Evolutionary conservation across 2,329 filamentous ascomycete species (phyloP).

Genomic region (Tolypocladium tundrense): DNA sequence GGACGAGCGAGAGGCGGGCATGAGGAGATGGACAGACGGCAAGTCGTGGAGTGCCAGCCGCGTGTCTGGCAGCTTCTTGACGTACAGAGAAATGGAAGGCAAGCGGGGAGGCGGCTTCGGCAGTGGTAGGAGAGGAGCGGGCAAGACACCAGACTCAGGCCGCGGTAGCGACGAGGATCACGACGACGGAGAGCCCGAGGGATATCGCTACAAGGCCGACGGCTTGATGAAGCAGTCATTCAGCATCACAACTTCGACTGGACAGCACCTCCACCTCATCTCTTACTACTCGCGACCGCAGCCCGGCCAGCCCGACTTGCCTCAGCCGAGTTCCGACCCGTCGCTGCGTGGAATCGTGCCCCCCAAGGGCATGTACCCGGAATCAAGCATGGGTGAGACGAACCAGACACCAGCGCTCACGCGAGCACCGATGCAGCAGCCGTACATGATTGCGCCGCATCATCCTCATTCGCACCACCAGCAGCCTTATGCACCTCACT

Average conservation of each 20-base stretch:
- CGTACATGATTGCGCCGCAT: constrained; percentile 26
- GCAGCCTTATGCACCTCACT: constrained; percentile 27
- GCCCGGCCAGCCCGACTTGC: constrained; percentile 59
- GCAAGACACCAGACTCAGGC: constrained; percentile 75
- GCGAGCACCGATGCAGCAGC: constrained; percentile 54
- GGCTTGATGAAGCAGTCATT: constrained; percentile 99
- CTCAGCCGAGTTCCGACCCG: constrained; percentile 74
- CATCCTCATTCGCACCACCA: constrained; percentile 16
- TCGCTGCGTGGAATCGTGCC: constrained; percentile 73
- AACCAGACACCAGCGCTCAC: constrained; percentile 74
- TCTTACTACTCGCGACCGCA: constrained; percentile 88
- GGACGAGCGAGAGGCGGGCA: constrained; percentile 96
- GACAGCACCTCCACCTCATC: constrained; percentile 92
- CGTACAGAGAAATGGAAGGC: constrained; percentile 97
- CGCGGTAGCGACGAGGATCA: constrained; percentile 78
- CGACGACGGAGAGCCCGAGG: constrained; percentile 75
- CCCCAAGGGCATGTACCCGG: constrained; percentile 91
- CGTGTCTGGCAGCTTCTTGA: constrained; percentile 93
- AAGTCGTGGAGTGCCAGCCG: constrained; percentile 98
- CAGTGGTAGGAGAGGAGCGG: constrained; percentile 43
- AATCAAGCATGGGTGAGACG: constrained; percentile 82
- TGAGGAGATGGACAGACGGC: constrained; percentile 96
- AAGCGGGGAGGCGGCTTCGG: constrained; percentile 78
- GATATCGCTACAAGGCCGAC: constrained; percentile 90
- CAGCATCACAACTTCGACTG: constrained; percentile 84